Base-by-base conservation (phyloP, 495 filamentous ascomycete species). In the Trichoderma asperelloides region DNA sequence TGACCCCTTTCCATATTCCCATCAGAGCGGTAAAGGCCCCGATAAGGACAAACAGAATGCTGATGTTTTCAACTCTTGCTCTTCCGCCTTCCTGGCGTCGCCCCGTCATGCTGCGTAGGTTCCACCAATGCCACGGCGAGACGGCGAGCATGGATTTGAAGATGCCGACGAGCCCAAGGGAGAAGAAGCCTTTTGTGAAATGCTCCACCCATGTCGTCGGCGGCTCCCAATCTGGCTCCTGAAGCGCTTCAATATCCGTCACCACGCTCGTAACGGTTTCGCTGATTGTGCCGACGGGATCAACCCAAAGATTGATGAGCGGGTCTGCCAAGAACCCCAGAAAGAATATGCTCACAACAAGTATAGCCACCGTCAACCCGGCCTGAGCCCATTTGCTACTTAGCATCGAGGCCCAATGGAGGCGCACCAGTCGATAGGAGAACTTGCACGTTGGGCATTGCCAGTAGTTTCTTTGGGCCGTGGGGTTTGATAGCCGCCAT, bases 281-380 rank as follows among this genome's bases (percentile, higher is more conserved):
- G 62, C 72, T 68, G 63, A 81, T 68, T 57, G 74, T 77, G 70
- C 82, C 73, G 65, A 87, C 76, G 0, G 91, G 91, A 73, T 96
- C 92, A 18, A 94, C 75, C 79, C 92, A 96, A 23, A 96, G 79
- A 68, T 90, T 89, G 74, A 98, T 90, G 70, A 98, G 91, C 13
- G 93, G 93, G 78, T 97, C 94, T 69, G 92, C 93, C 73, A 97
- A 77, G 71, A 97, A 97, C 65, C 93, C 93, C 68, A 96, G 84
- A 2, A 91, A 7, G 70, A 93, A 97, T 37, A 96, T 78, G 57
- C 87, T 82, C 43, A 88, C 66, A 15, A 91, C 40, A 62, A 96
- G 79, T 68, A 96, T 90, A 15, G 78, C 41, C 2, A 91, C 62
- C 1, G 93, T 96, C 66, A 96, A 75, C 0, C 74, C 70, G 23